Percentiles rank a stretch among this genome's conserved stretches.
Evolutionary conservation across 495 filamentous ascomycete genomes (phyloP).

Genomic region (Schizothecium vesticola): DNA sequence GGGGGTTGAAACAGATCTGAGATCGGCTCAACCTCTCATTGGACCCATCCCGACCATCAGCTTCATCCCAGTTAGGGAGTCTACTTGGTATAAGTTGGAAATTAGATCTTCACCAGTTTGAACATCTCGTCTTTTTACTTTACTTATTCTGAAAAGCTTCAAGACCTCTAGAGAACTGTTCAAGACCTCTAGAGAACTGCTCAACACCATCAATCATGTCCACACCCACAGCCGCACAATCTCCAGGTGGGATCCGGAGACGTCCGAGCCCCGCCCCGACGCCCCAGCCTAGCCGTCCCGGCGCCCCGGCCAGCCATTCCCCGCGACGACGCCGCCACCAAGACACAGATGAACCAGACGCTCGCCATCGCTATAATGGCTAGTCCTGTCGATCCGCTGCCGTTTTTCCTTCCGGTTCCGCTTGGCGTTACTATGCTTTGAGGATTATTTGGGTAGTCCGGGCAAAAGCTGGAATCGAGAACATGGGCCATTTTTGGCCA

Average conservation of each 20-base stretch:
- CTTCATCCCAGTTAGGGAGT: neutral
- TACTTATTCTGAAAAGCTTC: neutral
- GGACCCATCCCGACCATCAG: neutral
- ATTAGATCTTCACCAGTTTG: neutral
- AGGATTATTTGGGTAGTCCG: neutral
- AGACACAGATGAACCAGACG: constrained; percentile 25
- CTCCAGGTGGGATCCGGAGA: constrained; percentile 8
- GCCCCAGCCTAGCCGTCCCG: neutral
- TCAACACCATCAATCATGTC: constrained; percentile 15
- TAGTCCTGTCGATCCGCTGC: constrained; percentile 20
- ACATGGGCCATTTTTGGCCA: neutral
- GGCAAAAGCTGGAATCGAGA: neutral
- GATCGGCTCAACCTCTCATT: constrained; percentile 11
- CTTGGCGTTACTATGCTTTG: constrained; percentile 21
- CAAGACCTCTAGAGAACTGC: too few species aligned
- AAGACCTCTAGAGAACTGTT: too few species aligned
- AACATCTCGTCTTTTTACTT: neutral
- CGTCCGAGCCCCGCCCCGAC: neutral
- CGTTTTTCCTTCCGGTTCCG: constrained; percentile 23
- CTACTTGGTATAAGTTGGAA: neutral
- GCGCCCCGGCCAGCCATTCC: neutral
- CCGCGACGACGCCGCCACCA: constrained; percentile 18
- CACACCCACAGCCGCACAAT: constrained; percentile 12
- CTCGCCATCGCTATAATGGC: constrained; percentile 24
- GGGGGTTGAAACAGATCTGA: constrained; percentile 20